Base-by-base conservation (phyloP, 139 green algal species). In the Micractinium sp. region DNA sequence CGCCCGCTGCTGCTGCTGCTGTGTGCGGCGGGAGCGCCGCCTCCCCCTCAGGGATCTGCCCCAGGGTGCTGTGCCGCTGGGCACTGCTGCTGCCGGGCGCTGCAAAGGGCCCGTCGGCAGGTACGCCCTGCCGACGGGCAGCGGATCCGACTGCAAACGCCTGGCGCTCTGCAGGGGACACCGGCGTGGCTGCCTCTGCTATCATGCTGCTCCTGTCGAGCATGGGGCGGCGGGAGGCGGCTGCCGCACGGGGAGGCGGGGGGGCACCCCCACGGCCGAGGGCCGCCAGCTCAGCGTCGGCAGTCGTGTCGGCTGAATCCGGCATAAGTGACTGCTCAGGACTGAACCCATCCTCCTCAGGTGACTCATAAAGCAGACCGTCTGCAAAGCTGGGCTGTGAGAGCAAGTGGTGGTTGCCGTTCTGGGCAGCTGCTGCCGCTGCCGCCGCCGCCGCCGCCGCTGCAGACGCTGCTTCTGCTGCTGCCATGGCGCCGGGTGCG, bases 201-300 rank as follows among this genome's bases (percentile, higher is more conserved):
- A 18, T 4, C 85, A 88, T 73, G 85, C 85, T 88, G 85, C 41
- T 71, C n/a, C 85, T 53, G 85, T 88, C 85, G 41, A 88, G 41
- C 18, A 3, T 16, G 20, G 85, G 23, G 29, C 81, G 33, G 53
- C 3, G 60, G 33, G 56, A 31, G 7, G 60, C 60, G 35, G 38
- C 60, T 27, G 14, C 36, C 61, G 47, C 60, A 19, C 31, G 81
- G 56, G n/a, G 53, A n/a, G 60, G 18, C 81, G 35, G 31, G 4
- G 25, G 25, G 25, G 67, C 29, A 82, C 33, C 22, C 33, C 35
- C 76, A 60, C 4, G 22, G 38, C 38, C 36, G 25, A 9, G 67
- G 83, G 29, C 74, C 5, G 33, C 74, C 74, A 31, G 33, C 14
- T 80, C 71, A 38, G 33, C 71, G 14, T 77, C 71, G 15, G 47